Evolutionary conservation across 1,139 yeast species (phyloP).

Genomic region (Zygosaccharomyces sapae): DNA sequence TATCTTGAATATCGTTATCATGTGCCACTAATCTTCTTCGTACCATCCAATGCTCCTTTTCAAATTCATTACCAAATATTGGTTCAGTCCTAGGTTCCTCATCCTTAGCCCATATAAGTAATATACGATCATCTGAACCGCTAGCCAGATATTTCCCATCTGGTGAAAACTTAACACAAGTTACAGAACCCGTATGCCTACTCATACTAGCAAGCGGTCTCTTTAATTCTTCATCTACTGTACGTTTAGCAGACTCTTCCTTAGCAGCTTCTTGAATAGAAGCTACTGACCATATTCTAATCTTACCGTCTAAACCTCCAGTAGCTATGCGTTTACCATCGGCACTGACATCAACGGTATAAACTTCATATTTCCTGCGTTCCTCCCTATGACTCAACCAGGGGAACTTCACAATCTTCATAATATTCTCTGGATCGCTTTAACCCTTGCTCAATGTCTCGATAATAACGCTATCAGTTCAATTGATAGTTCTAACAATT

Average conservation of each 20-base stretch:
- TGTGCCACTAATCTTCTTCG: conserved; percentile 89
- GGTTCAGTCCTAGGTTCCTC: conserved; percentile 63
- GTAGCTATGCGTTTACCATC: conserved; percentile 86
- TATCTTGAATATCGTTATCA: conserved; percentile 94
- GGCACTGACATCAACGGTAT: conserved; percentile 72
- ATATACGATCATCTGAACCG: conserved; percentile 91
- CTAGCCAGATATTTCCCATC: conserved; percentile 86
- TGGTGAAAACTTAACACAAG: conserved; percentile 87
- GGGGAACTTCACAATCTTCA: conserved; percentile 78
- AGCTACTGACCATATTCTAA: conserved; percentile 81
- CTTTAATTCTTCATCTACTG: conserved; percentile 37
- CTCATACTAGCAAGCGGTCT: conserved; percentile 76
- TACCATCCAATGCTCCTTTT: conserved; percentile 89
- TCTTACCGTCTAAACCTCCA: conserved; percentile 94
- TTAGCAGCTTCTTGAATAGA: conserved; percentile 44
- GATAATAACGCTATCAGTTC: neutral
- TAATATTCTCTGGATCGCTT: conserved; percentile 27
- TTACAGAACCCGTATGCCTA: conserved; percentile 88
- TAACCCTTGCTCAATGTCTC: neutral
- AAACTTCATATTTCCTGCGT: conserved; percentile 74
- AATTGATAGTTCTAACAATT: neutral
- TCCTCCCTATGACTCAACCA: conserved; percentile 83
- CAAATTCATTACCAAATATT: conserved; percentile 57
- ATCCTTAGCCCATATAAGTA: conserved; percentile 90
- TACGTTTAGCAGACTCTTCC: conserved; percentile 14